Conservation (phyloP, 192 early-diverging fungal species). For the Coemansia sp. region DNA sequence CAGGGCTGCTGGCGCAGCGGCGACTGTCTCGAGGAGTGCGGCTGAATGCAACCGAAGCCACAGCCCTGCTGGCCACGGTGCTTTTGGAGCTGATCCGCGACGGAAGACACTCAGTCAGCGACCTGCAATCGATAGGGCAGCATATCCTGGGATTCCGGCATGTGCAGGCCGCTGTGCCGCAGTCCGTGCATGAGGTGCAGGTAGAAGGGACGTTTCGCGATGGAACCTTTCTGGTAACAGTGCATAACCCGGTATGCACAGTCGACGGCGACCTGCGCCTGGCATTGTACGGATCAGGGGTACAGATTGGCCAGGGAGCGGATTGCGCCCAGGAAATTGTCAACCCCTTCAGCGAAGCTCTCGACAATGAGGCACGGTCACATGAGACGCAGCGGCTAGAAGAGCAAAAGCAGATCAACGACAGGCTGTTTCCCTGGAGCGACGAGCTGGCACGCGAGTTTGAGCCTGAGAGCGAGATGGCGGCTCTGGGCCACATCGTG, state of each 20-base stretch:
- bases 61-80: constrained; percentile 84
- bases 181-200: constrained; percentile 78
- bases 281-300: constrained; percentile 85
- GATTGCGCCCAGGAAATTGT: constrained; percentile 14
- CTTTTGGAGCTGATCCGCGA: constrained; percentile 88
- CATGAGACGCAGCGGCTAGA: constrained; percentile 6
- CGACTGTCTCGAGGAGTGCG: constrained; percentile 84
- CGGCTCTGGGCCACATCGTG: constrained; percentile 64
- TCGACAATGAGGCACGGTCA: constrained; percentile 1
- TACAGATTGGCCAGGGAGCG: constrained; percentile 66
- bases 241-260: constrained; percentile 86
- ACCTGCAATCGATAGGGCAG: constrained; percentile 84
- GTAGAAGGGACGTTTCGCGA: constrained; percentile 91
- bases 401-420: constrained; percentile 19
- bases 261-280: constrained; percentile 77
- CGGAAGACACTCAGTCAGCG: constrained; percentile 80
- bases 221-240: constrained; percentile 91
- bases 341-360: constrained; percentile 11
- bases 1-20: constrained; percentile 85
- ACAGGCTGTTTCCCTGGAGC: constrained; percentile 53
- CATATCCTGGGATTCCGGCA: constrained; percentile 83
- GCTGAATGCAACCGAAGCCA: constrained; percentile 83
- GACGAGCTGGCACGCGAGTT: constrained; percentile 25
- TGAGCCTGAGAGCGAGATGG: constrained; percentile 47
- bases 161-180: constrained; percentile 69